These are phyloP conservation scores for Kurtzmaniella cleridarum DNA, from an alignment of 805 yeast species.

Conservation along the genomic window DNA sequence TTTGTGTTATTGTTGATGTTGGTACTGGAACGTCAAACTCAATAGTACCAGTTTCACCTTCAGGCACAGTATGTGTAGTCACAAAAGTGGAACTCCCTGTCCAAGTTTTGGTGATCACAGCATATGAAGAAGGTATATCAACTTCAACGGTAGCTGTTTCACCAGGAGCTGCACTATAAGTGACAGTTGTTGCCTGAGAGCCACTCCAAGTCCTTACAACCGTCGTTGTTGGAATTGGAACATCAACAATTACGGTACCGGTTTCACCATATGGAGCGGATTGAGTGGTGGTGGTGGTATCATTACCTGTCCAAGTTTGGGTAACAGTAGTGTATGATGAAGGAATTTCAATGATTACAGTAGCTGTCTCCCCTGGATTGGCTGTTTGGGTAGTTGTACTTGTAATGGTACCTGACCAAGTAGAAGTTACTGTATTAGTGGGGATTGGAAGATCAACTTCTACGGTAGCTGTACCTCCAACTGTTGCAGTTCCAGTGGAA, in stretches of 20 bases:
- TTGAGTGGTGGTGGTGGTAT: slow-evolving; percentile 5
- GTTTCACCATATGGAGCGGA: slow-evolving; percentile 5
- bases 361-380: slow-evolving; percentile 7
- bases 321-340: slow-evolving; percentile 8
- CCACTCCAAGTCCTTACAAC: slow-evolving; percentile 9
- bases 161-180: slow-evolving; percentile 4
- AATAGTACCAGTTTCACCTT: slow-evolving; percentile 7
- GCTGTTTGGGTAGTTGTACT: no score
- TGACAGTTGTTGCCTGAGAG: slow-evolving; percentile 5
- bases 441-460: neutral
- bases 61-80: slow-evolving; percentile 4
- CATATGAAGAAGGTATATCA: slow-evolving; percentile 4
- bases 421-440: slow-evolving; percentile 7
- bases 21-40: slow-evolving; percentile 15
- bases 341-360: slow-evolving; percentile 12
- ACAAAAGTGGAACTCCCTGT: slow-evolving; percentile 10
- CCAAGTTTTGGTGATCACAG: slow-evolving; percentile 9
- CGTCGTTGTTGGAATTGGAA: slow-evolving; percentile 5
- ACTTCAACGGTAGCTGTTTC: slow-evolving; percentile 3
- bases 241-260: slow-evolving; percentile 9
- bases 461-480: slow-evolving; percentile 1
- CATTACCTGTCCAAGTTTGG: slow-evolving; percentile 7
- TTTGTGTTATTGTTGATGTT: slow-evolving; percentile 4
- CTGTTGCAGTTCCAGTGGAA: slow-evolving; percentile 8
- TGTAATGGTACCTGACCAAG: slow-evolving; percentile 6